These are phyloP conservation scores for Botrytis galanthina DNA, from an alignment of 2,329 filamentous ascomycete genomes.

Conservation along the genomic window DNA sequence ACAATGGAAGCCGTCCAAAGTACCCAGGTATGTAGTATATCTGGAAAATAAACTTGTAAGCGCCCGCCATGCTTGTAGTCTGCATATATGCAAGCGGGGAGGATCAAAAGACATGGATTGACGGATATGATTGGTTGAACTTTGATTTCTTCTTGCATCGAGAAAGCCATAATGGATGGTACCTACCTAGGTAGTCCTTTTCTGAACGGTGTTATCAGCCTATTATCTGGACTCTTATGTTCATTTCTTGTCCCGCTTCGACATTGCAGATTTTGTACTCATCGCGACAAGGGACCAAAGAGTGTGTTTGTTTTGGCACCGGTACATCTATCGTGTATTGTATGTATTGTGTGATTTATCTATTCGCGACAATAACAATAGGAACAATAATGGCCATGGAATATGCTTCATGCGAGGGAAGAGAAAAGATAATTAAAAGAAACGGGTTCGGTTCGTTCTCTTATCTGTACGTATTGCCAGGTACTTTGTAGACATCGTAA, in stretches of 20 bases:
- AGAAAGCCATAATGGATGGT: background rate
- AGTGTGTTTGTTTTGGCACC: background rate
- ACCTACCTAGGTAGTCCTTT: background rate
- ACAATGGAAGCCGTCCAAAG: background rate
- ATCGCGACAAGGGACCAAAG: background rate
- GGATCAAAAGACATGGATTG: conserved; percentile 19
- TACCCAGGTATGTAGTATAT: background rate
- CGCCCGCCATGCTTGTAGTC: conserved; percentile 10
- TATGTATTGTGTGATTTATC: too few relatives aligned
- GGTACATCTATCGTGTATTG: background rate
- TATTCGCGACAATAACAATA: background rate
- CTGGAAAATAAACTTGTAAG: conserved; percentile 12
- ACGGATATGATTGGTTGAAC: background rate
- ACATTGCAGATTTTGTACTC: background rate
- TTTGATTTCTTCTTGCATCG: background rate
- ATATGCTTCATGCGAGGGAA: background rate
- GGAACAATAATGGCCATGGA: background rate
- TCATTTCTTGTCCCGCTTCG: conserved; percentile 1
- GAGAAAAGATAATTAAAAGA: background rate
- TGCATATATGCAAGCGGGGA: conserved; percentile 14
- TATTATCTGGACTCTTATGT: background rate
- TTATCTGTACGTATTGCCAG: background rate
- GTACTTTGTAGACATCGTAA: too few relatives aligned
- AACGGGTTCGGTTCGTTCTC: background rate
- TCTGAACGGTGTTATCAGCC: background rate